Conservation (phyloP, 2,329 filamentous ascomycete species). For the Ilyonectria robusta region DNA sequence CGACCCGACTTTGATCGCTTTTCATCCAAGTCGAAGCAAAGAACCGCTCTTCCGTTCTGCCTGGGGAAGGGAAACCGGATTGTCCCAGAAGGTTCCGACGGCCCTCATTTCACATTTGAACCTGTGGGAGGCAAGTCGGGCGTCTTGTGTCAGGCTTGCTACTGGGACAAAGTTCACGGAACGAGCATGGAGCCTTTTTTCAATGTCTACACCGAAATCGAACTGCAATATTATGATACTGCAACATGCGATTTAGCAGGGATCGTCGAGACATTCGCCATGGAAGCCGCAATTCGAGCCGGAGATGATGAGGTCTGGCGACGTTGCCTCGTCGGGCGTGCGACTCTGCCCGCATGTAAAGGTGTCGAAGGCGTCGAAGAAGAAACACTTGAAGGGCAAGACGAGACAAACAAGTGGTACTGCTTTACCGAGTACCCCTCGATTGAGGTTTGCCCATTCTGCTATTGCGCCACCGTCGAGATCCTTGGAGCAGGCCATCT, state of each 20-base stretch:
- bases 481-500: slow-evolving; percentile 19
- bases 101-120: slow-evolving; percentile 7
- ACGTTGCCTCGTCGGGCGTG: slow-evolving; percentile 8
- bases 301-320: slow-evolving; percentile 17
- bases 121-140: slow-evolving; percentile 6
- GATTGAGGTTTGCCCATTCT: slow-evolving; percentile 25
- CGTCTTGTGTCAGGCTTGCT: slow-evolving; percentile 20
- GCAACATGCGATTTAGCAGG: slow-evolving; percentile 10
- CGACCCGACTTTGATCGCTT: slow-evolving; percentile 10
- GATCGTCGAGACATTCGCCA: slow-evolving; percentile 4
- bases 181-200: slow-evolving; percentile 21
- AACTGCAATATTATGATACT: neutral
- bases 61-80: neutral
- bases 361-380: slow-evolving; percentile 26
- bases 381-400: slow-evolving; percentile 1
- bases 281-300: slow-evolving; percentile 10
- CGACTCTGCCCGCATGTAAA: slow-evolving; percentile 5
- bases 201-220: slow-evolving; percentile 11
- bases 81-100: neutral
- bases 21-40: slow-evolving; percentile 2
- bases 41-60: slow-evolving; percentile 5
- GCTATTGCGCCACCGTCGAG: slow-evolving; percentile 7
- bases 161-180: slow-evolving; percentile 19
- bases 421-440: slow-evolving; percentile 14
- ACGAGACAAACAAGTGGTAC: slow-evolving; percentile 6